Base-by-base conservation (phyloP, 2,329 filamentous ascomycete species). In the Diaporthe eres region DNA sequence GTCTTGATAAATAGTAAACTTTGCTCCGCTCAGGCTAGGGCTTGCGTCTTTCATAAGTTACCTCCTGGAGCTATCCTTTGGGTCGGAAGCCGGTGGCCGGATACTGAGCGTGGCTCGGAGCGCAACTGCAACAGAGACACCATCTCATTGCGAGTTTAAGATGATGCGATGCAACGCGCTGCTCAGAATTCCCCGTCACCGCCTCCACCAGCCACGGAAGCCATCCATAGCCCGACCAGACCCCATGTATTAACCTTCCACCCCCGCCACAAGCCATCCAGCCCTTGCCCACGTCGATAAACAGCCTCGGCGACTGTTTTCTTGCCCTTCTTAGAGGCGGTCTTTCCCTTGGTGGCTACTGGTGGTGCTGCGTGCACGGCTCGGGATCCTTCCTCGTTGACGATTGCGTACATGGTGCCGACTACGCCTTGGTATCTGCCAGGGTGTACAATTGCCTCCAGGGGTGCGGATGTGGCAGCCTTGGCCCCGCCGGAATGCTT, bases 331-430 rank as follows among this genome's bases (percentile, higher is more conserved):
- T 80, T 82, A 47, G 80, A 71, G 44, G 67, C 76, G 74, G 71
- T 67, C 79, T 79, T 83, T 81, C 44, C 74, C 74, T 79, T 83
- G 82, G 78, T 78, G 80, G 78, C 74, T 82, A 60, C 78, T 49
- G 81, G 76, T 78, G 84, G 76, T 75, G 81, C 78, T 67, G 83
- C 79, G 68, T 86, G 80, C 51, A 88, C 83, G 78, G 88, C 84
- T 12, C 91, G 87, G 76, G 87, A 88, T 10, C 97, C 97, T 83
- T 99, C 97, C 80, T 97, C 94, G 49, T 93, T 90, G 1, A 94
- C 89, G 77, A 99, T 97, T 76, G 91, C 91, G 88, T 95, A 96
- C 90, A 98, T 96, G 3, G 96, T 98, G 4, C 95, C 94, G n/a
- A 97, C 83, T 1, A 98, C 89, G n/a, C 97, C 97, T 47, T 91